These are phyloP conservation scores for Zygosaccharomyces bisporus DNA, from an alignment of 805 yeast genomes.

Conservation along the genomic window DNA sequence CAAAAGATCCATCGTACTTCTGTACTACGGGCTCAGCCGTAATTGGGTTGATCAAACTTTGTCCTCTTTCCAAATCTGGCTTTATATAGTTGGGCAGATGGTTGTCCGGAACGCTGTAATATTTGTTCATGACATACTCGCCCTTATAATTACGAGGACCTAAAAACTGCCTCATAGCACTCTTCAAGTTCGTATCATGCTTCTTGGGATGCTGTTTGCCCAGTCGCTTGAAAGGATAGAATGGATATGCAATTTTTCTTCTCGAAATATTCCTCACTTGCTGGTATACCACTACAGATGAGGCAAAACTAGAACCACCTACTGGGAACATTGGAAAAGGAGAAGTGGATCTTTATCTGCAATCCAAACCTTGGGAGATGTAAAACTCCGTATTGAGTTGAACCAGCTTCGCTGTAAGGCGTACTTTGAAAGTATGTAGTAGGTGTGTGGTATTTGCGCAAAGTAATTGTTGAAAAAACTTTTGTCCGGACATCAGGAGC, in stretches of 20 bases:
- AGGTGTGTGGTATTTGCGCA: too few relatives aligned
- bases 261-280: conserved; percentile 48
- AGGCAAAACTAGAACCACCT: conserved; percentile 5
- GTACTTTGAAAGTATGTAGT: too few relatives aligned
- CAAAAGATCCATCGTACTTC: conserved; percentile 22
- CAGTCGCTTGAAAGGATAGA: conserved; percentile 44
- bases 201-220: conserved; percentile 40
- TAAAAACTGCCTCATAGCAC: conserved; percentile 65
- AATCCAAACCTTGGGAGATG: background rate
- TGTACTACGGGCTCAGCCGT: conserved; percentile 33
- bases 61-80: conserved; percentile 47
- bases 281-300: conserved; percentile 20
- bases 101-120: conserved; percentile 60
- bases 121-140: conserved; percentile 72
- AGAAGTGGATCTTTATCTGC: background rate
- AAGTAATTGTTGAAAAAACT: conserved; percentile 2
- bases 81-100: conserved; percentile 71
- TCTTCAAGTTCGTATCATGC: conserved; percentile 52
- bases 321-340: conserved; percentile 10
- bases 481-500: conserved; percentile 5
- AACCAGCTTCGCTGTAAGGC: too few relatives aligned
- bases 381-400: too few relatives aligned
- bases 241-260: conserved; percentile 53
- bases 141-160: conserved; percentile 86
- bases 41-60: conserved; percentile 34